Evolutionary conservation across 1,139 yeast genomes (phyloP), one percentile per base, ranked within the genome.

Genomic region (Pneumocystis wakefieldiae): DNA sequence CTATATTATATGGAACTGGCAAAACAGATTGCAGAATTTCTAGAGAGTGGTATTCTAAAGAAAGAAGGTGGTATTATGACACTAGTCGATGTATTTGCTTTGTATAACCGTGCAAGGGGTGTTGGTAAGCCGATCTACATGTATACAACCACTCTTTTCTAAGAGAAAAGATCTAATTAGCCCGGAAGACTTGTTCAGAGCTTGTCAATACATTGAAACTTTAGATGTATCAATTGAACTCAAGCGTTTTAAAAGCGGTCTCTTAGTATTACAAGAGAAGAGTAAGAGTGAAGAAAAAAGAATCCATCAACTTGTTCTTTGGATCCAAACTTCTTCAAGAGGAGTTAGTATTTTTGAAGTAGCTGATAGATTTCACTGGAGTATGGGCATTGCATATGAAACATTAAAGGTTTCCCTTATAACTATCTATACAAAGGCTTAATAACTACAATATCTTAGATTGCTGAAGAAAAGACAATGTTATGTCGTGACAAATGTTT

Each of bases 401-500:
- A 88, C 87, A 67, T 73, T 88, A 19, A 83, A 82, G 61, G 67
- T 65, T 3, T 3, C 4, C 55, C 19, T 24, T 24, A 12, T 42
- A 8, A n/a, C 29, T 15, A 32, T n/a, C 15, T 38, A 2, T 15
- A 35, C 15, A 35, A 14, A 48, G n/a, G 2, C 35, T 24, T 15
- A 32, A 32, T 32, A 32, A 7, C 7, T 32, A 32, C 7, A 32
- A 32, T 41, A 17, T n/a, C 10, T n/a, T 29, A 67, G 63, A 76
- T 78, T 65, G 83, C 87, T 32, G 80, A 86, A 42, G 78, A 77
- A 7, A 71, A 74, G 2, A 92, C 90, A 0, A 73, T 74, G 1
- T 71, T 87, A 1, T 83, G 86, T 12, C 77, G 87, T 10, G 96
- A 88, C 72, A 84, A 84, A 67, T 81, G 82, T 64, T 76, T 83